Percentiles rank a stretch among this genome's conserved stretches.
phyloP scores from a whole-genome alignment of 129 eudicot species.

The Chrysanthemum lavandulifolium region DNA sequence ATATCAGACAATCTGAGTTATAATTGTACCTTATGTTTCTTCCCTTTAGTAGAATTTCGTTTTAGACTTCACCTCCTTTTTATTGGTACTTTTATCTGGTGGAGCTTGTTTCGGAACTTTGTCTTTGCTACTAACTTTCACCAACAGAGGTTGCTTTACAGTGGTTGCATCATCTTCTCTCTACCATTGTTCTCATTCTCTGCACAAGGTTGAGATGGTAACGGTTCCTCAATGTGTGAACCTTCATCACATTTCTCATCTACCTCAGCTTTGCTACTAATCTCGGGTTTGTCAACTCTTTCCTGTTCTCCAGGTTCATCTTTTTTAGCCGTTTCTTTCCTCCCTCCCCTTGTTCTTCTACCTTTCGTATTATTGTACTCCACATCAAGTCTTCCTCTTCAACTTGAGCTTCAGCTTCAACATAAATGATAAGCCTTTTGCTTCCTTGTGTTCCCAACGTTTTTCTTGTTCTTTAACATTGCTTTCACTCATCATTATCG shows the following conservation, averaged over 20 bases:
- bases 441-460: constrained; percentile 30
- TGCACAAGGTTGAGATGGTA: constrained; percentile 37
- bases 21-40: constrained; percentile 66
- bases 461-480: constrained; percentile 58
- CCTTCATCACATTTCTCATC: constrained; percentile 32
- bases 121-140: constrained; percentile 26
- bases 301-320: constrained; percentile 41
- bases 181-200: constrained; percentile 24
- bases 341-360: constrained; percentile 64
- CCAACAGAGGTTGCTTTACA: constrained; percentile 37
- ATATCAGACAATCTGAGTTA: neutral
- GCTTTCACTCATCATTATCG: constrained; percentile 41
- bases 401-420: constrained; percentile 40
- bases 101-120: constrained; percentile 46
- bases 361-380: constrained; percentile 66
- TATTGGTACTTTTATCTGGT: constrained; percentile 37
- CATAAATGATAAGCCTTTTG: constrained; percentile 34
- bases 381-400: constrained; percentile 68
- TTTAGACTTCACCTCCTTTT: constrained; percentile 56
- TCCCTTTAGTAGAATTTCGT: constrained; percentile 50
- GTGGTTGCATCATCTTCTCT: constrained; percentile 31
- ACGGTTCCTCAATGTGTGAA: constrained; percentile 30
- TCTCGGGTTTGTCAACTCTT: constrained; percentile 22
- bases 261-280: constrained; percentile 32
- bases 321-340: constrained; percentile 44